phyloP scores from a whole-genome alignment of 352 stramenopile species.

The Phytopythium chamaehyphon region DNA sequence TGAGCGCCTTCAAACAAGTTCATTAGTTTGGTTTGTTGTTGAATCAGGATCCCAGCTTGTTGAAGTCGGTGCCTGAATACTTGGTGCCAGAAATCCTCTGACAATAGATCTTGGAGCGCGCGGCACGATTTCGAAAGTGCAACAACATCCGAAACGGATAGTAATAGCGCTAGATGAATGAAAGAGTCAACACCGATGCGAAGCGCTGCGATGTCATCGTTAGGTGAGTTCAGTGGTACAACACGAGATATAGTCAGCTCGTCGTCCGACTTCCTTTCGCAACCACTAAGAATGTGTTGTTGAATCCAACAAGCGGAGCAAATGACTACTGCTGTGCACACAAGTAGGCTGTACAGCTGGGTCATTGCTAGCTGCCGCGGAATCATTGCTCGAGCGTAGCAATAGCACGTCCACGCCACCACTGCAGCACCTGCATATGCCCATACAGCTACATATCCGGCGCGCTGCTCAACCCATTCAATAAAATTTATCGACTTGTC shows the following conservation, averaged over 20 bases:
- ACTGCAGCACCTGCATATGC: conserved; percentile 14
- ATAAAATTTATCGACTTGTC: conserved; percentile 8
- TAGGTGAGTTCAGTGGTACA: neutral
- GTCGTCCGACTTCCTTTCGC: neutral
- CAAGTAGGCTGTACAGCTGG: conserved; percentile 23
- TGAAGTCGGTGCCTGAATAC: conserved; percentile 18
- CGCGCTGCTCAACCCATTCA: conserved; percentile 8
- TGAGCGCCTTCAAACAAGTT: neutral
- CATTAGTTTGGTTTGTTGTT: neutral
- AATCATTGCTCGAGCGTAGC: conserved; percentile 23
- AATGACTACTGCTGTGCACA: conserved; percentile 34
- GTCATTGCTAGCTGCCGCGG: conserved; percentile 20
- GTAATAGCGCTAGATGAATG: conserved; percentile 27
- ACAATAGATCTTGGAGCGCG: conserved; percentile 10
- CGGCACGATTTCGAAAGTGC: conserved; percentile 20
- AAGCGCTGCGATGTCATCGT: conserved; percentile 1
- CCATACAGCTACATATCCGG: conserved; percentile 10
- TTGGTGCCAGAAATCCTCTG: conserved; percentile 26
- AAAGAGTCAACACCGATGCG: conserved; percentile 27
- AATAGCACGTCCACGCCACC: conserved; percentile 14
- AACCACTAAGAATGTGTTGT: conserved; percentile 30
- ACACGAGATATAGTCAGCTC: neutral
- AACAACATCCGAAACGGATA: conserved; percentile 29
- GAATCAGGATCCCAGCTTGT: neutral
- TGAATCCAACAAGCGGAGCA: conserved; percentile 39